Evolutionary conservation across 2,329 filamentous ascomycete genomes (phyloP).

Genomic region (Piedraia hortae): DNA sequence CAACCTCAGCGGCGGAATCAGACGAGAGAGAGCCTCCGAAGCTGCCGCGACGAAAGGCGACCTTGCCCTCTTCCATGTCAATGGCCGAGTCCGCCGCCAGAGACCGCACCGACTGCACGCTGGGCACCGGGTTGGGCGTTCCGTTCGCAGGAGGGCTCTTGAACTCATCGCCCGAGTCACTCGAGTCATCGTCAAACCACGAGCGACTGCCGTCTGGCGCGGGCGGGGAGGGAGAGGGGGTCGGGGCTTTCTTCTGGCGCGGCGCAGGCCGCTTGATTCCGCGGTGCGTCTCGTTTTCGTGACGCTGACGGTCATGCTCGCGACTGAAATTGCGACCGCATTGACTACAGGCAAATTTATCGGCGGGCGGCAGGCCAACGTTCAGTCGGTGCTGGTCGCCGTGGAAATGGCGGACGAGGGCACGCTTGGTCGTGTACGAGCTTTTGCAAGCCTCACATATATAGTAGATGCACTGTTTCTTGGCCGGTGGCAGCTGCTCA

Average conservation of each 20-base stretch:
- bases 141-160: too few relatives aligned
- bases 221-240: too few relatives aligned
- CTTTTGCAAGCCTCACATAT: conserved; percentile 4
- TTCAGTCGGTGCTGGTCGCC: conserved; percentile 7
- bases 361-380: conserved; percentile 5
- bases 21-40: neutral
- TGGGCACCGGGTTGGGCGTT: neutral
- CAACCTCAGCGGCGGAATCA: neutral
- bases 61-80: conserved; percentile 1
- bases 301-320: conserved; percentile 7
- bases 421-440: conserved; percentile 8
- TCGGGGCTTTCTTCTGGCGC: too few relatives aligned
- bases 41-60: neutral
- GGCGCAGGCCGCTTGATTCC: conserved; percentile 2
- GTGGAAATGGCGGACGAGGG: conserved; percentile 7
- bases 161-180: too few relatives aligned
- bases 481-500: conserved; percentile 2
- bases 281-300: conserved; percentile 7
- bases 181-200: too few relatives aligned
- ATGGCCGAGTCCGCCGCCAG: conserved; percentile 3
- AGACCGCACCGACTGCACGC: too few relatives aligned
- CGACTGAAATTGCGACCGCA: conserved; percentile 7
- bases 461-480: conserved; percentile 3
- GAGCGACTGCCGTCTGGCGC: neutral
- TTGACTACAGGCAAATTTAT: conserved; percentile 5